These are phyloP conservation scores for Lecanoromycetidae sp. DNA, from an alignment of 2,329 filamentous ascomycete species.

Conservation along the genomic window DNA sequence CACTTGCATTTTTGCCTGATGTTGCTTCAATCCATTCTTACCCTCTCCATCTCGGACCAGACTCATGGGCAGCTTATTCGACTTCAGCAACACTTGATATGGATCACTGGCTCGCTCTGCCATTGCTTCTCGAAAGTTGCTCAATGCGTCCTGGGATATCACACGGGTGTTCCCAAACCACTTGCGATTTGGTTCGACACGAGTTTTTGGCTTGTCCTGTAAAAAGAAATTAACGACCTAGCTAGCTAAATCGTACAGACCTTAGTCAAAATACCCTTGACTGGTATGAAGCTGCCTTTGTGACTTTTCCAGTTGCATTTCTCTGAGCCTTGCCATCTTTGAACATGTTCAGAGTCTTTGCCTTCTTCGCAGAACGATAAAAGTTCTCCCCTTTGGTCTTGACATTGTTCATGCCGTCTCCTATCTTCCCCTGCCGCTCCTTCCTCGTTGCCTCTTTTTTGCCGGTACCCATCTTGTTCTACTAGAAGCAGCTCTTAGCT, in stretches of 20 bases:
- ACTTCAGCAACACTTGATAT: conserved; percentile 88
- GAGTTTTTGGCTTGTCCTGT: conserved; percentile 66
- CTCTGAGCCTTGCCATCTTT: conserved; percentile 75
- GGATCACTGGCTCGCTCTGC: conserved; percentile 81
- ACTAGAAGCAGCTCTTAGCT: background rate
- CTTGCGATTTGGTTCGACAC: conserved; percentile 90
- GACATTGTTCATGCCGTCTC: conserved; percentile 83
- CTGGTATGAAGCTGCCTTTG: conserved; percentile 72
- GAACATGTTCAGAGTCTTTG: conserved; percentile 79
- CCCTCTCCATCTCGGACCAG: conserved; percentile 70
- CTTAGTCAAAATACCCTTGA: no score
- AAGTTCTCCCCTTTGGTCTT: conserved; percentile 96
- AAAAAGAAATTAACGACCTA: no score
- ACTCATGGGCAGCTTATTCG: conserved; percentile 93
- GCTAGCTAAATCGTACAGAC: no score
- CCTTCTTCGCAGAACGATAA: conserved; percentile 78
- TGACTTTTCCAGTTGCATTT: conserved; percentile 73
- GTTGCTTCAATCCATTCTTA: conserved; percentile 77
- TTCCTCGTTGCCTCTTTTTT: conserved; percentile 85
- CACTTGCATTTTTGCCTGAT: conserved; percentile 86
- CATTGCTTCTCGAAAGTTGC: conserved; percentile 81
- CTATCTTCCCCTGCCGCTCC: conserved; percentile 70
- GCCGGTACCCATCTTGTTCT: conserved; percentile 59
- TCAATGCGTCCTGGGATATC: conserved; percentile 79
- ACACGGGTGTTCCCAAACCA: conserved; percentile 94